Conservation (phyloP, 441 rosid genomes). For the Syzygium syzygioides region DNA sequence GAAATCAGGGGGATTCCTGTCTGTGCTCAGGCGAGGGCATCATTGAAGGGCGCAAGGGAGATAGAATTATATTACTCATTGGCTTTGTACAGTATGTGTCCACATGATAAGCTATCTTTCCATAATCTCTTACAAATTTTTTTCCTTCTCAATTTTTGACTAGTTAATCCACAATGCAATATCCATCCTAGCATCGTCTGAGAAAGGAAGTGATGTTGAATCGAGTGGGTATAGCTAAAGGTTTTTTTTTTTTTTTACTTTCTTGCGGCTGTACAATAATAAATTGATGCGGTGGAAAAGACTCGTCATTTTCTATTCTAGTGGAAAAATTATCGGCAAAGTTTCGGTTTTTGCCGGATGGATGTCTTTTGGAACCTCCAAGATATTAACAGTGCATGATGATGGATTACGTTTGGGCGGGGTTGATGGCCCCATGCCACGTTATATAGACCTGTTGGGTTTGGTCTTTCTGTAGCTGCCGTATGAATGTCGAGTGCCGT, state of each 20-base stretch:
- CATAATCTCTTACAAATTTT: background rate
- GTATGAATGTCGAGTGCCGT: background rate
- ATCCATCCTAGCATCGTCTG: background rate
- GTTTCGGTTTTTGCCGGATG: background rate
- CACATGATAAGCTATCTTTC: background rate
- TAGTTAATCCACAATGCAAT: background rate
- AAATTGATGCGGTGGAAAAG: background rate
- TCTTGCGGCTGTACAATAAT: background rate
- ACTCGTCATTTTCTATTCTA: background rate
- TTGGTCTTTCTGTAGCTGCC: background rate
- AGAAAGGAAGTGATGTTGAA: background rate
- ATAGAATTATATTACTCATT: background rate
- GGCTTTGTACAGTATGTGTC: slow-evolving; percentile 13
- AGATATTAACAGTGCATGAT: background rate
- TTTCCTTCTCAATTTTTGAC: background rate
- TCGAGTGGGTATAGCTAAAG: background rate
- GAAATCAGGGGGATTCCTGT: slow-evolving; percentile 70
- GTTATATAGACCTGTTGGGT: background rate
- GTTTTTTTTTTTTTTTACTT: background rate
- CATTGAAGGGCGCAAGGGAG: slow-evolving; percentile 22
- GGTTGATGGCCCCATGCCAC: background rate
- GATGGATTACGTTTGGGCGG: background rate
- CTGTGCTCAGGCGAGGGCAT: slow-evolving; percentile 76
- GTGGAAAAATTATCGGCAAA: background rate
- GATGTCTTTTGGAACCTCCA: background rate